Conservation (phyloP, 148 eudicot genomes). For the Rhododendron ferrugineum region DNA sequence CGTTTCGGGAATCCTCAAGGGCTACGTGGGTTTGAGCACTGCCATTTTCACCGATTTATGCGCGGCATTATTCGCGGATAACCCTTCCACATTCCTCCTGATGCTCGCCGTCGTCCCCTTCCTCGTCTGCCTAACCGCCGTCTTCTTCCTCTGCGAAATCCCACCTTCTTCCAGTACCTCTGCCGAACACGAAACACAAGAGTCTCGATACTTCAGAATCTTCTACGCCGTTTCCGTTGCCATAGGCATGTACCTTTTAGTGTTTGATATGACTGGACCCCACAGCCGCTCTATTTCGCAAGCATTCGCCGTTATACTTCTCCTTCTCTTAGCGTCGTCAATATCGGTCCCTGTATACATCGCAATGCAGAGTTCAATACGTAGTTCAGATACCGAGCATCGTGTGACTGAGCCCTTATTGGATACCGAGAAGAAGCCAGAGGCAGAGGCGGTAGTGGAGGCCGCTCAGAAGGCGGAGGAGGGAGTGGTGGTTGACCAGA, state of each 20-base stretch:
- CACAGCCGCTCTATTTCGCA: conserved; percentile 30
- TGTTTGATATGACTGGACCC: conserved; percentile 42
- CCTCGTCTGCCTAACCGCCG: conserved; percentile 41
- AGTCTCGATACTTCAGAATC: conserved; percentile 42
- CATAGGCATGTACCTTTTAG: conserved; percentile 54
- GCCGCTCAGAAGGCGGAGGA: conserved; percentile 9
- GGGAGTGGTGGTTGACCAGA: conserved; percentile 19
- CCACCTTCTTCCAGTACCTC: conserved; percentile 34
- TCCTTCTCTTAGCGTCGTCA: conserved; percentile 55
- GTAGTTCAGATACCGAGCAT: conserved; percentile 31
- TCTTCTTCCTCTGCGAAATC: conserved; percentile 45
- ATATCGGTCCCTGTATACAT: conserved; percentile 48
- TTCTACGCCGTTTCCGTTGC: conserved; percentile 52
- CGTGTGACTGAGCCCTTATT: conserved; percentile 38
- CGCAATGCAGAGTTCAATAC: conserved; percentile 1
- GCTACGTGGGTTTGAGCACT: conserved; percentile 62
- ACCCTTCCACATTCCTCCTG: conserved; percentile 42
- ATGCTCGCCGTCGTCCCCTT: conserved; percentile 60
- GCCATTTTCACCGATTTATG: conserved; percentile 68
- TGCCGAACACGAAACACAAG: conserved; percentile 30
- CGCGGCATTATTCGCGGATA: conserved; percentile 42
- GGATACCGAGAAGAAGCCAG: conserved; percentile 9
- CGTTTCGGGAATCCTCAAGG: conserved; percentile 63
- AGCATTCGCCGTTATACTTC: conserved; percentile 33
- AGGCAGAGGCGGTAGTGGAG: not conserved